A percentile compares a stretch with the other conserved stretches of the same genome.
phyloP scores from a whole-genome alignment of 2,329 filamentous ascomycete genomes.

The Diplodia scrobiculata region DNA sequence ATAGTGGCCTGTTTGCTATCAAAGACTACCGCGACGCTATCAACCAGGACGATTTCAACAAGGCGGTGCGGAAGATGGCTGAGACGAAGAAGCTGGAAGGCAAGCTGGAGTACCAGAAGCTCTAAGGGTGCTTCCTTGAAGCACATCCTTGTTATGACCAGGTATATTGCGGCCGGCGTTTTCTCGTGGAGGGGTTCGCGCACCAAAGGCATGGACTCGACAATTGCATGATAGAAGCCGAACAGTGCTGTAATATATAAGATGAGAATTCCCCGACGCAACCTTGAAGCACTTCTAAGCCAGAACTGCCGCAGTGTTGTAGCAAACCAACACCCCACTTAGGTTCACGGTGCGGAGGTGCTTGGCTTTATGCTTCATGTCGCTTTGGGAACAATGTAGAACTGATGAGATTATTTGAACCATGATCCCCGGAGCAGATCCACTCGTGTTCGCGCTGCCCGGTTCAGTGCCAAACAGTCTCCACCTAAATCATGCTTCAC shows the following conservation, averaged over 20 bases:
- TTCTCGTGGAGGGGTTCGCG: constrained; percentile 13
- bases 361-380: neutral
- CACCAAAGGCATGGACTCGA: constrained; percentile 18
- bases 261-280: neutral
- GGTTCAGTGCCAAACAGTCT: neutral
- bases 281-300: neutral
- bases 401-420: no score
- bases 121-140: constrained; percentile 56
- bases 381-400: neutral
- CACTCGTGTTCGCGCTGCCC: neutral
- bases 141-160: constrained; percentile 11
- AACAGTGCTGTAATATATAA: constrained; percentile 17
- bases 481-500: neutral
- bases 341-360: neutral
- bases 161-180: constrained; percentile 19
- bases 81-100: constrained; percentile 98
- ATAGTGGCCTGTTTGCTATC: constrained; percentile 90
- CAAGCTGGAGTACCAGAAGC: constrained; percentile 96
- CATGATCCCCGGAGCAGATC: neutral
- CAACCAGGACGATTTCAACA: constrained; percentile 99
- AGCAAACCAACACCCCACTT: neutral
- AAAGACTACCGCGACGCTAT: constrained; percentile 96
- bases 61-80: constrained; percentile 94
- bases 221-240: constrained; percentile 28
- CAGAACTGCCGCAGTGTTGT: neutral